These are phyloP conservation scores for Pachysandra terminalis DNA, from an alignment of 164 flowering plant species.

Conservation along the genomic window DNA sequence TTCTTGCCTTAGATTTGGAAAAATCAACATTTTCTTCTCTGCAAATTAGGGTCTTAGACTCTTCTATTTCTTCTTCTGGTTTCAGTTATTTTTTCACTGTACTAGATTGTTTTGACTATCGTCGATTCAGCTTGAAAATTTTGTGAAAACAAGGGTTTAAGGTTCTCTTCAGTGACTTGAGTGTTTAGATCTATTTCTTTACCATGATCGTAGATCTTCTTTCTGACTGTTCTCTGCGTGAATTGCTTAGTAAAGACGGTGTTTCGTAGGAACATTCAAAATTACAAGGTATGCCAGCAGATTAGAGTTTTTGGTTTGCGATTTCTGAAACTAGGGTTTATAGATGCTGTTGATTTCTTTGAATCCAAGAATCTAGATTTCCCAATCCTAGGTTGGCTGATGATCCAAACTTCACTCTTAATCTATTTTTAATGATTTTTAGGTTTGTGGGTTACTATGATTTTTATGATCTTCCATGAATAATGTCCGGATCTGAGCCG, in stretches of 20 bases:
- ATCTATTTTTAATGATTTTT: neutral
- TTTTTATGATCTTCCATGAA: conserved; percentile 4
- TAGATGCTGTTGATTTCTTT: too few relatives aligned
- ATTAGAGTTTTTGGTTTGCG: too few relatives aligned
- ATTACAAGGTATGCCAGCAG: too few relatives aligned
- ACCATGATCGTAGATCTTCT: neutral
- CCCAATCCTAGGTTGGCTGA: neutral
- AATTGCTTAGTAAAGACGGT: neutral
- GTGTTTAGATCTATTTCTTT: neutral
- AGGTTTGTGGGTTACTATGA: neutral
- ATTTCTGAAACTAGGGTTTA: too few relatives aligned
- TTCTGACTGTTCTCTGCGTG: neutral
- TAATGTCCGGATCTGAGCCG: conserved; percentile 48
- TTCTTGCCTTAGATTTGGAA: neutral
- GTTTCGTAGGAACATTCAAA: too few relatives aligned
- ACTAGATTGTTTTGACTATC: neutral
- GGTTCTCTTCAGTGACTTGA: neutral
- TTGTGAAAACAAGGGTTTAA: neutral
- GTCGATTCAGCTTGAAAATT: neutral
- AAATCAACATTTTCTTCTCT: neutral
- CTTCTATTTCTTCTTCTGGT: neutral
- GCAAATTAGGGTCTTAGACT: conserved; percentile 1
- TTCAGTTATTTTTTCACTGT: conserved; percentile 4
- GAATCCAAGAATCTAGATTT: neutral
- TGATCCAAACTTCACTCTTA: neutral